A percentile compares a stretch with the other conserved stretches of the same genome.
Evolutionary conservation across 2,329 filamentous ascomycete species (phyloP).

Genomic region (Alternaria viburni): DNA sequence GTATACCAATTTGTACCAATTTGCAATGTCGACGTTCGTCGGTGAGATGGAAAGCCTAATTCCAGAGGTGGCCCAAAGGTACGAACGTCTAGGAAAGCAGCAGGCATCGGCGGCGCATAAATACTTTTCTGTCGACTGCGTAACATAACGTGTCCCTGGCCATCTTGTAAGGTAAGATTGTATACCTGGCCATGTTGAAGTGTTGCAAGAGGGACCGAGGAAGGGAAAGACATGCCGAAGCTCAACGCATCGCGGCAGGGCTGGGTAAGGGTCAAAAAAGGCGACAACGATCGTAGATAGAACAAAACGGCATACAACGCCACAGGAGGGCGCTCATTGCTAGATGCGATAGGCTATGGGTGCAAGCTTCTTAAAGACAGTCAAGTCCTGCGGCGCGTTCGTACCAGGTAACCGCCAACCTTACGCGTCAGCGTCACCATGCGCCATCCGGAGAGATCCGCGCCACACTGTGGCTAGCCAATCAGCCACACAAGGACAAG

Average conservation of each 20-base stretch:
- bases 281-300: not conserved
- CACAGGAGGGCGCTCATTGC: not conserved
- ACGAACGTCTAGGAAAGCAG: not conserved
- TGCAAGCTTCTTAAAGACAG: not conserved
- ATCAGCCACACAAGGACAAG: not conserved
- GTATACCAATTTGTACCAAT: not conserved
- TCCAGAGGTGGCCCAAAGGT: not conserved
- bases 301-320: not conserved
- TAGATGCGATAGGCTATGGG: not conserved
- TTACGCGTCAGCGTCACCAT: not conserved
- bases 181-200: not conserved
- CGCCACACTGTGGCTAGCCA: slow-evolving; percentile 6
- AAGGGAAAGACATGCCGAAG: not conserved
- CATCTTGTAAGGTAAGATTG: not conserved
- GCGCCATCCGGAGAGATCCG: not conserved
- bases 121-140: not conserved
- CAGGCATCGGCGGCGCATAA: not conserved
- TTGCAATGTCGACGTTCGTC: not conserved
- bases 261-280: not conserved
- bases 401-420: not conserved
- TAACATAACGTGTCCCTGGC: not conserved
- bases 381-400: not conserved
- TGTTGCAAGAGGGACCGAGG: not conserved
- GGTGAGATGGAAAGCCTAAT: not conserved
- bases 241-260: not conserved